phyloP scores from a whole-genome alignment of 2,329 filamentous ascomycete genomes.

The Trichoderma semiorbis region DNA sequence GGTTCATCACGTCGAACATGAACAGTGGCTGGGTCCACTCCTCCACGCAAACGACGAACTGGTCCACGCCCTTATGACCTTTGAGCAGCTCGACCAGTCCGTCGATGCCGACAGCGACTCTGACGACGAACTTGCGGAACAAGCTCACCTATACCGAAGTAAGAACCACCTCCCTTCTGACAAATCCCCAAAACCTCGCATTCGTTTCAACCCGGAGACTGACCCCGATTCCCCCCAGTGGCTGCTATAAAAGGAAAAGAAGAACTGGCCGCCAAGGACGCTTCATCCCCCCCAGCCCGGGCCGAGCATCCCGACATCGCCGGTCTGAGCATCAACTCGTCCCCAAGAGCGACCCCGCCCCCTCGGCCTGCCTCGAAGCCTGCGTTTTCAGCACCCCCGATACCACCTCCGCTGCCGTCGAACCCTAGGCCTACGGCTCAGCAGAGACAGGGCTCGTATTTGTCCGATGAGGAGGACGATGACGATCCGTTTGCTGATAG shows the following conservation, averaged over 20 bases:
- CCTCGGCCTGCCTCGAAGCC: slow-evolving; percentile 42
- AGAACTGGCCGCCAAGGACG: slow-evolving; percentile 32
- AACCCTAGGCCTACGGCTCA: slow-evolving; percentile 28
- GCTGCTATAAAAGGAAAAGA: slow-evolving; percentile 51
- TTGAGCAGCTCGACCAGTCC: slow-evolving; percentile 86
- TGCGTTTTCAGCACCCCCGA: slow-evolving; percentile 32
- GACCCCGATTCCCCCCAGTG: slow-evolving; percentile 37
- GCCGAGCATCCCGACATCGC: slow-evolving; percentile 43
- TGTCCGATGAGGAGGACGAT: slow-evolving; percentile 56
- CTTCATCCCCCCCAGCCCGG: slow-evolving; percentile 38
- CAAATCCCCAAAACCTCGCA: neutral
- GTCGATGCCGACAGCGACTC: slow-evolving; percentile 73
- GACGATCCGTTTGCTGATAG: slow-evolving; percentile 83
- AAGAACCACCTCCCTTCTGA: slow-evolving; percentile 27
- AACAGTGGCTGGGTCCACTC: slow-evolving; percentile 86
- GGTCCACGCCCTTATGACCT: slow-evolving; percentile 89
- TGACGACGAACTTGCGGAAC: slow-evolving; percentile 64
- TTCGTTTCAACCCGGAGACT: neutral
- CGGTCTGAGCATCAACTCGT: slow-evolving; percentile 40
- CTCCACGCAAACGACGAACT: slow-evolving; percentile 94
- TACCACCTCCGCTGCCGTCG: slow-evolving; percentile 38
- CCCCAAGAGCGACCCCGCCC: slow-evolving; percentile 45
- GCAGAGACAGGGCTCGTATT: slow-evolving; percentile 28
- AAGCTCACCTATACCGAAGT: slow-evolving; percentile 63
- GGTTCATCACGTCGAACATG: slow-evolving; percentile 87